Percentiles rank a stretch among this genome's conserved stretches.
Evolutionary conservation across 441 rosid genomes (phyloP).

Genomic region (Arabidopsis hybrid): DNA sequence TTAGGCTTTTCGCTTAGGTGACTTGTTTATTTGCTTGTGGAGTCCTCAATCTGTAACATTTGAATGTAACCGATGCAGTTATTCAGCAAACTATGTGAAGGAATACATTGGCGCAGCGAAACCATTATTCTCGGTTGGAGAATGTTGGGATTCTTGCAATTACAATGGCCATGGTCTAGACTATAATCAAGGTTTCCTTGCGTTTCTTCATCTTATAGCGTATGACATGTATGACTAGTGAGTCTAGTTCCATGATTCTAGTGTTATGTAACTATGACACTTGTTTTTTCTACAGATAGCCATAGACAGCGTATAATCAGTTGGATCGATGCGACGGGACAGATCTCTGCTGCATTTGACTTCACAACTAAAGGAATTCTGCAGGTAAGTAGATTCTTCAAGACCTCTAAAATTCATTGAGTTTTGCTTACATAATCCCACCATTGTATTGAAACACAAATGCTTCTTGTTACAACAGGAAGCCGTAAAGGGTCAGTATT

Average conservation of each 20-base stretch:
- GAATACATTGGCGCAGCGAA: conserved; percentile 87
- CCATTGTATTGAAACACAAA: conserved; percentile 16
- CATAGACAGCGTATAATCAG: conserved; percentile 83
- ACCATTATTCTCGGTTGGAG: conserved; percentile 88
- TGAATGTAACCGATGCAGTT: conserved; percentile 50
- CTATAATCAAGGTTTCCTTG: conserved; percentile 75
- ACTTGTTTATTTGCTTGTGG: conserved; percentile 27
- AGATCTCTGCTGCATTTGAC: conserved; percentile 88
- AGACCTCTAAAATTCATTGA: neutral
- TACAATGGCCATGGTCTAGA: conserved; percentile 69
- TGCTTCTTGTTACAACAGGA: conserved; percentile 52
- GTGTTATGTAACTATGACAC: conserved; percentile 7
- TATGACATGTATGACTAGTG: conserved; percentile 5
- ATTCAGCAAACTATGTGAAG: conserved; percentile 78
- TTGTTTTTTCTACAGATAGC: conserved; percentile 58
- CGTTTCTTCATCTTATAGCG: neutral
- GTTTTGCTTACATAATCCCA: neutral
- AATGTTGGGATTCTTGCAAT: conserved; percentile 94
- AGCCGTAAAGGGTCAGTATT: conserved; percentile 87
- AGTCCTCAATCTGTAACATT: neutral
- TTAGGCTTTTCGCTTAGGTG: neutral
- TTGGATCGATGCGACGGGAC: conserved; percentile 86
- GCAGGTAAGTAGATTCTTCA: conserved; percentile 56
- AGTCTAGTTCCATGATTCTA: neutral
- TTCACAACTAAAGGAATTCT: conserved; percentile 95